Percentiles rank a stretch among this genome's conserved stretches.
phyloP scores from a whole-genome alignment of 495 filamentous ascomycete genomes.

The Geopyxis carbonaria region DNA sequence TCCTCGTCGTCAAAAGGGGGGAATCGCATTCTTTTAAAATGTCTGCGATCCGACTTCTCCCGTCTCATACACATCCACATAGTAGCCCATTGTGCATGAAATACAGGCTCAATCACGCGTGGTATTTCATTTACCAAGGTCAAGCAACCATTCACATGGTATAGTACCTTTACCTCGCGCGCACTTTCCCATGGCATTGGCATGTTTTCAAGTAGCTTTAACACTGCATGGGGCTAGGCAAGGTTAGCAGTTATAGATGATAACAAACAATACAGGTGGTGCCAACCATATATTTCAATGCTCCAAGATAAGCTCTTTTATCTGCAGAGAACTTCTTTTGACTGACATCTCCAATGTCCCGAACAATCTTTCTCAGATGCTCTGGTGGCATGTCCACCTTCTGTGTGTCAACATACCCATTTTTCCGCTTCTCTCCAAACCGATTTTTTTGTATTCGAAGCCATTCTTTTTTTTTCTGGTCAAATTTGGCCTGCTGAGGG shows the following conservation, averaged over 20 bases:
- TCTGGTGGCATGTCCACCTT: constrained; percentile 98
- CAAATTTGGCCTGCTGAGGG: constrained; percentile 81
- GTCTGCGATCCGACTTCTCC: constrained; percentile 87
- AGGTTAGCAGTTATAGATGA: neutral
- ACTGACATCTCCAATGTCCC: constrained; percentile 96
- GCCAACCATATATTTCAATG: constrained; percentile 80
- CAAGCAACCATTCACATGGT: constrained; percentile 95
- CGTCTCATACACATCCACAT: constrained; percentile 99
- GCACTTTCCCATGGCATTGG: constrained; percentile 99
- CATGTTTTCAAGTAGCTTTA: constrained; percentile 99
- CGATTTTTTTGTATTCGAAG: constrained; percentile 78
- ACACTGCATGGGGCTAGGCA: constrained; percentile 66
- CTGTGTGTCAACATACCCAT: constrained; percentile 88
- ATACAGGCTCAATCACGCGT: constrained; percentile 93
- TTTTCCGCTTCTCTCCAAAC: constrained; percentile 93
- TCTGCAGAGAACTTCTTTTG: constrained; percentile 99
- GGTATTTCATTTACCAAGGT: constrained; percentile 96
- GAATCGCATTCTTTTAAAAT: constrained; percentile 99
- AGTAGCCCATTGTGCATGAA: constrained; percentile 96
- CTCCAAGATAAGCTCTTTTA: constrained; percentile 94
- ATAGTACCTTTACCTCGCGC: constrained; percentile 90
- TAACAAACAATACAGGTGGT: neutral
- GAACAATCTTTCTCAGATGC: constrained; percentile 95
- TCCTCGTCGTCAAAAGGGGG: constrained; percentile 99
- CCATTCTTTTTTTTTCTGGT: constrained; percentile 99